Conservation (phyloP, 768 basidiomycete species). For the Lentinula guzmanii region DNA sequence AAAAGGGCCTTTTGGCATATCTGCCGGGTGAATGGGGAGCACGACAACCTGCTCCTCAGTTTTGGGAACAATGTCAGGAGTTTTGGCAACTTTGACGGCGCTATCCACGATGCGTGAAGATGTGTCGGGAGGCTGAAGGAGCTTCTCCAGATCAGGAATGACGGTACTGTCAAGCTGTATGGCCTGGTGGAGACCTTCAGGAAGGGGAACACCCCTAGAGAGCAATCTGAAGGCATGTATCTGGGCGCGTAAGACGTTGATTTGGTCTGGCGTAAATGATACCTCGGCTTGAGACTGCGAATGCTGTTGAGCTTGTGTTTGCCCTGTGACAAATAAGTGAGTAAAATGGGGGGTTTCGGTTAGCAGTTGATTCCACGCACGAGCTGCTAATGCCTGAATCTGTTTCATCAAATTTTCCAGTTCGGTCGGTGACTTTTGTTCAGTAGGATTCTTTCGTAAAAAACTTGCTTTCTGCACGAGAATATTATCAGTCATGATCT, state of each 20-base stretch:
- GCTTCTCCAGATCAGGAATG: slow-evolving; percentile 58
- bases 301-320: slow-evolving; percentile 25
- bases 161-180: slow-evolving; percentile 60
- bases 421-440: slow-evolving; percentile 42
- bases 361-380: slow-evolving; percentile 18
- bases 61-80: slow-evolving; percentile 37
- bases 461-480: slow-evolving; percentile 38
- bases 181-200: slow-evolving; percentile 64
- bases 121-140: slow-evolving; percentile 55
- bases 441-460: slow-evolving; percentile 43
- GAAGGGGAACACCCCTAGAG: slow-evolving; percentile 57
- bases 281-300: slow-evolving; percentile 57
- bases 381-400: slow-evolving; percentile 37
- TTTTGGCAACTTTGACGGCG: slow-evolving; percentile 70
- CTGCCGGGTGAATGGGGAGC: slow-evolving; percentile 40
- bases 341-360: slow-evolving; percentile 7
- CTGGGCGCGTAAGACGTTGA: slow-evolving; percentile 71
- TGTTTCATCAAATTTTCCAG: slow-evolving; percentile 41
- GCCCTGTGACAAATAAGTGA: slow-evolving; percentile 8
- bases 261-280: slow-evolving; percentile 73
- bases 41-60: slow-evolving; percentile 45
- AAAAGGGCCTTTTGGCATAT: slow-evolving; percentile 68
- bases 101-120: slow-evolving; percentile 64
- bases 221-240: slow-evolving; percentile 79
- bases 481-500: slow-evolving; percentile 8